phyloP scores from a whole-genome alignment of 2,329 filamentous ascomycete genomes.

The Xylaria sp. region DNA sequence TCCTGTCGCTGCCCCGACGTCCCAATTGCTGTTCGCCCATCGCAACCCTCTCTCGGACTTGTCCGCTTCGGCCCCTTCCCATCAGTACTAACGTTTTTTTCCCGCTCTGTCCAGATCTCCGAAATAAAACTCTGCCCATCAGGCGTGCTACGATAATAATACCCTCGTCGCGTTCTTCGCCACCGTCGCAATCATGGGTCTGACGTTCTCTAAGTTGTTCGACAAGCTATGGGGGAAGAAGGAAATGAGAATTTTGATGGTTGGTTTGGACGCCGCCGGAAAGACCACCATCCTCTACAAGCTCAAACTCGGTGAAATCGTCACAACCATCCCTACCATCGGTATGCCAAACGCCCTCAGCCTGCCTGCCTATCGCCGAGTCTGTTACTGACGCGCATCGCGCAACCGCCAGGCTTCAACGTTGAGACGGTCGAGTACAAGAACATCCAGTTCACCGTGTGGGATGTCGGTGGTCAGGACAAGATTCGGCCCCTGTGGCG shows the following conservation, averaged over 20 bases:
- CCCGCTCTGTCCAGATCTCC: constrained; percentile 16
- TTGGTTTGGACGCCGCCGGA: constrained; percentile 98
- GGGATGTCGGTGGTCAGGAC: constrained; percentile 99
- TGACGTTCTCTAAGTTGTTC: constrained; percentile 95
- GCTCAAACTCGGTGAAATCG: constrained; percentile 98
- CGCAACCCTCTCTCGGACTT: constrained; percentile 14
- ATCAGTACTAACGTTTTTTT: constrained; percentile 22
- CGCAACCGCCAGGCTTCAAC: constrained; percentile 76
- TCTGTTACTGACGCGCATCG: constrained; percentile 27
- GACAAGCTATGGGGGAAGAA: constrained; percentile 98
- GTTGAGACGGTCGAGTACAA: constrained; percentile 99
- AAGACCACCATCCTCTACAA: constrained; percentile 99
- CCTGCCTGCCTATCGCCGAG: neutral
- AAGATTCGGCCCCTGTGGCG: constrained; percentile 99
- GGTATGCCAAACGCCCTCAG: constrained; percentile 58
- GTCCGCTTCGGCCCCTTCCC: neutral
- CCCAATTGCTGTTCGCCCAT: constrained; percentile 24
- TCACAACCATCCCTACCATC: constrained; percentile 98
- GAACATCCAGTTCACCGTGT: constrained; percentile 99
- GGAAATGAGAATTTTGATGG: constrained; percentile 99
- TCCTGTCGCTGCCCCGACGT: constrained; percentile 12
- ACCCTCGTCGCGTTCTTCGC: constrained; percentile 42
- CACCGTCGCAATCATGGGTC: constrained; percentile 83
- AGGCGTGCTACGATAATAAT: constrained; percentile 32
- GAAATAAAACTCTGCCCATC: constrained; percentile 13